Conservation (phyloP, 371 early-diverging fungal genomes). For the Mucor indicus region DNA sequence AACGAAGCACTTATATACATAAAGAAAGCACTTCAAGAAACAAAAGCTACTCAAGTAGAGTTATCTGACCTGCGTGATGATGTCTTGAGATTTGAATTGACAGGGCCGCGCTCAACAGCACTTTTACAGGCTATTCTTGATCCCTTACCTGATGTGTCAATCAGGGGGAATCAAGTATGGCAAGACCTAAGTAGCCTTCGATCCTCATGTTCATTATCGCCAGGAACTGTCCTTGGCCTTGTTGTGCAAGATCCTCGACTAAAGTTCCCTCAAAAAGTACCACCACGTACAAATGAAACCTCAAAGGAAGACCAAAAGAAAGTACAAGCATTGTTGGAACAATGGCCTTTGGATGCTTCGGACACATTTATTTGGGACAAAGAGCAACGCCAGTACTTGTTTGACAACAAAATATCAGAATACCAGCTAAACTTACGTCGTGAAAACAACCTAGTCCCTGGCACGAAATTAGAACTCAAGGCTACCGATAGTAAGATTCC, state of each 20-base stretch:
- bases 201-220: constrained; percentile 65
- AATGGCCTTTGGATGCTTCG: constrained; percentile 64
- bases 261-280: constrained; percentile 75
- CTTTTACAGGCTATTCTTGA: constrained; percentile 59
- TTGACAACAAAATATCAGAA: constrained; percentile 54
- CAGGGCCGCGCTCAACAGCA: constrained; percentile 77
- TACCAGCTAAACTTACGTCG: constrained; percentile 68
- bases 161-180: constrained; percentile 40
- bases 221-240: constrained; percentile 66
- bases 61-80: constrained; percentile 36
- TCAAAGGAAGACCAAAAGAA: constrained; percentile 16
- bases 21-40: constrained; percentile 5
- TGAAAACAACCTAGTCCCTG: constrained; percentile 22
- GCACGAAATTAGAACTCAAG: constrained; percentile 48
- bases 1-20: constrained; percentile 23
- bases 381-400: constrained; percentile 33
- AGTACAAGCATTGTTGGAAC: constrained; percentile 28
- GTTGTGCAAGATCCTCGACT: constrained; percentile 74
- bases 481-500: constrained; percentile 69
- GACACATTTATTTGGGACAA: constrained; percentile 63
- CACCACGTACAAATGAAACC: constrained; percentile 38
- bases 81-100: constrained; percentile 67
- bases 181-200: constrained; percentile 41
- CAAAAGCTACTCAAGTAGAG: constrained; percentile 9
- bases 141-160: constrained; percentile 13